Conservation (phyloP, 495 filamentous ascomycete genomes). For the Trichoderma gamsii region DNA sequence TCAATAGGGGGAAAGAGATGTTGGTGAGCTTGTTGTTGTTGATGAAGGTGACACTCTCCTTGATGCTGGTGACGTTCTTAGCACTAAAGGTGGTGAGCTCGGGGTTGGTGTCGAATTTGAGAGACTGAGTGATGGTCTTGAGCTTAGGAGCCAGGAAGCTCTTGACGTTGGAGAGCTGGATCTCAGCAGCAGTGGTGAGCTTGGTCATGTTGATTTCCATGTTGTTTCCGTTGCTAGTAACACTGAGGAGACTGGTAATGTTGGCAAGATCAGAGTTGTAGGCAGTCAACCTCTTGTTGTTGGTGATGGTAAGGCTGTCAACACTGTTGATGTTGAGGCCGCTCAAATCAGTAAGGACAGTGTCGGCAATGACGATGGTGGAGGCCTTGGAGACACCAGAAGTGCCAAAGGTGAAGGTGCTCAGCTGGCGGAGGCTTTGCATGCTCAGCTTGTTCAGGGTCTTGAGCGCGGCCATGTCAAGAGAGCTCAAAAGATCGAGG, state of each 20-base stretch:
- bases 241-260: slow-evolving; percentile 55
- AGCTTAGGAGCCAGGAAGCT: slow-evolving; percentile 72
- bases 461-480: slow-evolving; percentile 58
- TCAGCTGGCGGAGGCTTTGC: slow-evolving; percentile 63
- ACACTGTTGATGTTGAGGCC: slow-evolving; percentile 69
- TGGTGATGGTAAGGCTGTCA: slow-evolving; percentile 65
- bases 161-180: slow-evolving; percentile 83
- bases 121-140: slow-evolving; percentile 63
- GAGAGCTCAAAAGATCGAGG: slow-evolving; percentile 56
- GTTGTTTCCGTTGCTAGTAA: slow-evolving; percentile 59
- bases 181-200: slow-evolving; percentile 69
- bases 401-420: slow-evolving; percentile 57
- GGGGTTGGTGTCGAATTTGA: slow-evolving; percentile 78
- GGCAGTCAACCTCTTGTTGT: slow-evolving; percentile 64
- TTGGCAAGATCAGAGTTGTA: slow-evolving; percentile 68
- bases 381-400: slow-evolving; percentile 56
- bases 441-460: slow-evolving; percentile 61
- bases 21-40: slow-evolving; percentile 70
- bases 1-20: slow-evolving; percentile 65
- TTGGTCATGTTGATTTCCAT: slow-evolving; percentile 63
- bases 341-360: slow-evolving; percentile 62
- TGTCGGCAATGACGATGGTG: slow-evolving; percentile 72
- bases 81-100: slow-evolving; percentile 57
- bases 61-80: slow-evolving; percentile 71
- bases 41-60: slow-evolving; percentile 66